These are phyloP conservation scores for Alternaria gaisen DNA, from an alignment of 2,329 filamentous ascomycete species.

Conservation along the genomic window DNA sequence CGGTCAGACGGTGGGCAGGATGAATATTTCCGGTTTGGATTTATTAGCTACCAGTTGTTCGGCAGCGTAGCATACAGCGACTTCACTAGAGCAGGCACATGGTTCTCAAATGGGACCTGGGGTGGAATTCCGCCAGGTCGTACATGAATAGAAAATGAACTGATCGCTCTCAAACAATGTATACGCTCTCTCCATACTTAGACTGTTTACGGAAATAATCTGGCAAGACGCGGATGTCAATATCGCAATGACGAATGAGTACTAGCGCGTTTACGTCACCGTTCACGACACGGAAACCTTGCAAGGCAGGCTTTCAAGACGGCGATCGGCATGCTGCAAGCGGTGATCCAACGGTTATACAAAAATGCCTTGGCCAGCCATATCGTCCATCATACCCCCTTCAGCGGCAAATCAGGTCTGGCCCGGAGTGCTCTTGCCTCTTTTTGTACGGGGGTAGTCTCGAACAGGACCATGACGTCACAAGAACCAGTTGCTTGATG, in stretches of 20 bases:
- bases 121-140: slow-evolving; percentile 29
- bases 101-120: slow-evolving; percentile 46
- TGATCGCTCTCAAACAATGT: background rate
- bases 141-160: slow-evolving; percentile 7
- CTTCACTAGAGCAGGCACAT: slow-evolving; percentile 46
- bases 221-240: background rate
- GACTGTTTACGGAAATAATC: background rate
- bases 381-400: background rate
- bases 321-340: slow-evolving; percentile 1
- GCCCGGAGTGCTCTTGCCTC: slow-evolving; percentile 6
- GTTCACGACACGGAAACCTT: slow-evolving; percentile 6
- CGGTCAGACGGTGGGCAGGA: slow-evolving; percentile 51
- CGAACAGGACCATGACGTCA: slow-evolving; percentile 23
- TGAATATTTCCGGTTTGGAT: slow-evolving; percentile 50
- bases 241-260: background rate
- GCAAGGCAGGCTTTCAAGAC: background rate
- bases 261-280: slow-evolving; percentile 12
- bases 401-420: background rate
- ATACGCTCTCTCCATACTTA: background rate
- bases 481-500: slow-evolving; percentile 11
- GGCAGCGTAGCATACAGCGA: slow-evolving; percentile 43
- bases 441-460: slow-evolving; percentile 10
- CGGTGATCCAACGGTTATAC: background rate
- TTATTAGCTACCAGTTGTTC: slow-evolving; percentile 44
- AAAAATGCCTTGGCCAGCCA: background rate